Percentiles rank a stretch among this genome's conserved stretches.
These are phyloP conservation scores for Nakazawaea peltata DNA, from an alignment of 805 yeast genomes.

Conservation along the genomic window DNA sequence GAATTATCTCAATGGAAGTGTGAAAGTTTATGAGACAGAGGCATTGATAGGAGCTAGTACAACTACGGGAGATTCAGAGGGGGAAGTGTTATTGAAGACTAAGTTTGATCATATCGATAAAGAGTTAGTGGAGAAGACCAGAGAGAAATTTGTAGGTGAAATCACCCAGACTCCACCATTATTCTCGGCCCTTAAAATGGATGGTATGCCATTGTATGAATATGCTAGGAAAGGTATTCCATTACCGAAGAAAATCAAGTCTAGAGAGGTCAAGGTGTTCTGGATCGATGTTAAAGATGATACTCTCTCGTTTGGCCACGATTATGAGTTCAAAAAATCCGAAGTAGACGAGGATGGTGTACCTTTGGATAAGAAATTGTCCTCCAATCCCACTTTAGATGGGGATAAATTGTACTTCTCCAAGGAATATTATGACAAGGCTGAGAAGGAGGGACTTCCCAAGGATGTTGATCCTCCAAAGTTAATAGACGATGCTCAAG, in stretches of 20 bases:
- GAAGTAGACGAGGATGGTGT: constrained; percentile 40
- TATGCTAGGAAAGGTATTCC: constrained; percentile 87
- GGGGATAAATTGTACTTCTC: constrained; percentile 59
- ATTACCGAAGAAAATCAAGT: constrained; percentile 74
- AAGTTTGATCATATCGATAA: constrained; percentile 48
- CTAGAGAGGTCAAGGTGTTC: constrained; percentile 59
- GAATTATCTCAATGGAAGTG: constrained; percentile 62
- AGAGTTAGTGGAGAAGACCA: constrained; percentile 40
- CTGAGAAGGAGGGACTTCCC: constrained; percentile 31
- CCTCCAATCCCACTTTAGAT: constrained; percentile 46
- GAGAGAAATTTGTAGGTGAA: constrained; percentile 68
- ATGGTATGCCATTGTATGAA: constrained; percentile 90
- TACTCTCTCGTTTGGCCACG: constrained; percentile 47
- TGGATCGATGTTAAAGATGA: constrained; percentile 47
- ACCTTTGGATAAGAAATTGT: constrained; percentile 28
- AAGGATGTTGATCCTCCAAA: constrained; percentile 30
- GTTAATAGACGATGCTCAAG: constrained; percentile 28
- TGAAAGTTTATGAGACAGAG: constrained; percentile 73
- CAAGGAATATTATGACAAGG: constrained; percentile 39
- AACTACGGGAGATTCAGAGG: constrained; percentile 91
- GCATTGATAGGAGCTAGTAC: constrained; percentile 88
- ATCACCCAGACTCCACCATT: constrained; percentile 91
- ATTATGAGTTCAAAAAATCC: constrained; percentile 36
- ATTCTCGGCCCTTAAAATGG: constrained; percentile 87
- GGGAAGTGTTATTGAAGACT: constrained; percentile 60